phyloP scores from a whole-genome alignment of 345 rosid species.

The Raphanus sativus region DNA sequence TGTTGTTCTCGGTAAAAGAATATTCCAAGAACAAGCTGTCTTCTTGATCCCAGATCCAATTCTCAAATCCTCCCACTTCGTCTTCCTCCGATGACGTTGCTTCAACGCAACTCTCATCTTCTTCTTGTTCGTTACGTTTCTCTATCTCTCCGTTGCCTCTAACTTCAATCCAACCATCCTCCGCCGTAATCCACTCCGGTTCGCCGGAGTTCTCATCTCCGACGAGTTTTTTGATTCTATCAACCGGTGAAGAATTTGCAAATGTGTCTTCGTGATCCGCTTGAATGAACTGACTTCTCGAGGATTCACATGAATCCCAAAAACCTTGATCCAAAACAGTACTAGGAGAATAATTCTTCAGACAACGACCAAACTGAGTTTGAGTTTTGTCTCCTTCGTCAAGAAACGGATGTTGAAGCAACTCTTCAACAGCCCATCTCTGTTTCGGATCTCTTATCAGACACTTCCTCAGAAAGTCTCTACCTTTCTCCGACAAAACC shows the following conservation, averaged over 20 bases:
- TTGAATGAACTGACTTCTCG: not conserved
- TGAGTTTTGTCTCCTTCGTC: not conserved
- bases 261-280: not conserved
- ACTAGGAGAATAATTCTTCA: not conserved
- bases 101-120: constrained; percentile 13
- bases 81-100: constrained; percentile 25
- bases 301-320: not conserved
- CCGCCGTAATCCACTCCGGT: not conserved
- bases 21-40: constrained; percentile 42
- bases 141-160: constrained; percentile 49
- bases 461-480: not conserved
- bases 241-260: not conserved
- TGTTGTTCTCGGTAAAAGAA: constrained; percentile 26
- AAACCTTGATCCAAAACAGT: not conserved
- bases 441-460: not conserved
- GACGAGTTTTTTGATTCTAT: not conserved
- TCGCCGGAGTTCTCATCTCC: not conserved
- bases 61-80: constrained; percentile 32
- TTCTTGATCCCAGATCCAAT: constrained; percentile 42
- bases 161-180: constrained; percentile 65
- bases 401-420: not conserved
- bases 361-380: not conserved
- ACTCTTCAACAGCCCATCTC: not conserved
- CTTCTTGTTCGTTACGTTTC: constrained; percentile 28
- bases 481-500: not conserved